phyloP scores from a whole-genome alignment of 495 filamentous ascomycete species.

The Daldinia vernicosa region DNA sequence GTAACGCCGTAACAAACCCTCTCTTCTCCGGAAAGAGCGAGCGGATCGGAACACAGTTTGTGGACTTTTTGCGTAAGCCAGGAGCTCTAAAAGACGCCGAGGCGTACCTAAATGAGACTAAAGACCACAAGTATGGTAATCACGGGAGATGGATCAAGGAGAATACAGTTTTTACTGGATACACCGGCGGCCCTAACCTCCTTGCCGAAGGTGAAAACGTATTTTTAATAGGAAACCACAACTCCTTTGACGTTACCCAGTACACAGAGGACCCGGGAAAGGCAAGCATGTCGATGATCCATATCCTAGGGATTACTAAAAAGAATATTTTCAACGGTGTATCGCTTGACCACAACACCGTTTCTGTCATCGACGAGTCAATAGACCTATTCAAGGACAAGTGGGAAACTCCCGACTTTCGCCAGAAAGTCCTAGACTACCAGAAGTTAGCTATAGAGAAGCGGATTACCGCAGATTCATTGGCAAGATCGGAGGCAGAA shows the following conservation, averaged over 20 bases:
- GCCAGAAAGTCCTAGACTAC: conserved; percentile 1
- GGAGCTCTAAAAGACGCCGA: conserved; percentile 8
- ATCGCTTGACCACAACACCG: conserved; percentile 29
- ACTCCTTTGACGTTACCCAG: conserved; percentile 45
- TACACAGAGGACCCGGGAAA: conserved; percentile 32
- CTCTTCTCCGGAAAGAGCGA: conserved; percentile 21
- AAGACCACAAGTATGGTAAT: conserved; percentile 11
- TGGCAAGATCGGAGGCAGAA: background rate
- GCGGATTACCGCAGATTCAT: background rate
- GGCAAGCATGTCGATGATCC: conserved; percentile 47
- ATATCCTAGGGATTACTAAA: conserved; percentile 46
- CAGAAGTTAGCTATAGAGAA: conserved; percentile 8
- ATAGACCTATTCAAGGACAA: conserved; percentile 35
- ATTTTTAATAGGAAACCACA: conserved; percentile 44
- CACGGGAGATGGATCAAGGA: conserved; percentile 24
- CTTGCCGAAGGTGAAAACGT: conserved; percentile 36
- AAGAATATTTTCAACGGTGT: conserved; percentile 48
- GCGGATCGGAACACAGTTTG: conserved; percentile 14
- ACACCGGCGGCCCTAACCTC: background rate
- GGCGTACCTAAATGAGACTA: conserved; percentile 12
- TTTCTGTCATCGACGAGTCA: conserved; percentile 42
- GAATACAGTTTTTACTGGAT: conserved; percentile 24
- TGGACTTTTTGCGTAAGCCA: conserved; percentile 3
- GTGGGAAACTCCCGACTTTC: conserved; percentile 1
- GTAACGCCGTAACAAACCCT: background rate